Evolutionary conservation across 352 stramenopile genomes (phyloP).

Genomic region (Globisporangium paroecandrum): DNA sequence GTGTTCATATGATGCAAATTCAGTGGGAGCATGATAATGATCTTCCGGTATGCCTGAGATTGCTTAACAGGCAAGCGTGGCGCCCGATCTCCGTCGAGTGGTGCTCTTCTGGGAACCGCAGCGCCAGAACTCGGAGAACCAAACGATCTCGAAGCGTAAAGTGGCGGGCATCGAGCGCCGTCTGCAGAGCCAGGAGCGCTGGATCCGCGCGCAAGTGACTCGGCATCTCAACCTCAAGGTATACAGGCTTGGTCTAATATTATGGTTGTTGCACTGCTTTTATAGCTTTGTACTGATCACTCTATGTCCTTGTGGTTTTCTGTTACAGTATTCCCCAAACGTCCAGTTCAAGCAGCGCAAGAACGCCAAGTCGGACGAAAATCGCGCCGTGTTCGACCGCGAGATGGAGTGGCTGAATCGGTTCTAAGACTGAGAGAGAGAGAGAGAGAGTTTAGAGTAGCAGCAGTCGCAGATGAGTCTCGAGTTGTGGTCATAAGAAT

Average conservation of each 20-base stretch:
- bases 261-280: neutral
- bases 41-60: neutral
- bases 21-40: neutral
- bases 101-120: conserved; percentile 74
- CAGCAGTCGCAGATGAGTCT: neutral
- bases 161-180: conserved; percentile 55
- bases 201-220: conserved; percentile 65
- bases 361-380: conserved; percentile 56
- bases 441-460: neutral
- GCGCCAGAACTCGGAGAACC: conserved; percentile 64
- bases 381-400: conserved; percentile 57
- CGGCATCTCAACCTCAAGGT: conserved; percentile 82
- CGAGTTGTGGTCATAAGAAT: neutral
- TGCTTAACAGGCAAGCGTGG: conserved; percentile 48
- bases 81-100: conserved; percentile 59
- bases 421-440: conserved; percentile 20
- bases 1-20: neutral
- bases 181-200: conserved; percentile 61
- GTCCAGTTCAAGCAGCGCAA: conserved; percentile 77
- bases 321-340: conserved; percentile 60
- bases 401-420: conserved; percentile 80
- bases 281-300: neutral
- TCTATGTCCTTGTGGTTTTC: neutral
- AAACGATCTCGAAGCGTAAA: conserved; percentile 76
- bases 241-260: neutral